phyloP scores from a whole-genome alignment of 306 rosid species.

The Albizia julibrissin region DNA sequence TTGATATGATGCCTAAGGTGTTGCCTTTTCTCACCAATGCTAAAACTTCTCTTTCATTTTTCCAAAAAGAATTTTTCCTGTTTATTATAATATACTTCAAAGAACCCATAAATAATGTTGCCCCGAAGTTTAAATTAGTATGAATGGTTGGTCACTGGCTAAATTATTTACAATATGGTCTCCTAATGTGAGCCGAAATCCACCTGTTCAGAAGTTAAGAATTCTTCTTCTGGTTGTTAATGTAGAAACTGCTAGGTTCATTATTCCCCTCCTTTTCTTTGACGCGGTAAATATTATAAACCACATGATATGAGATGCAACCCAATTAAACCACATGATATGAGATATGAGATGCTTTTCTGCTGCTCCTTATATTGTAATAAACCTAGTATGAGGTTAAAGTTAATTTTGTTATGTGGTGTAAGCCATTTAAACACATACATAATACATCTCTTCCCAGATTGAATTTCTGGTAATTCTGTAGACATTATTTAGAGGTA shows the following conservation, averaged over 20 bases:
- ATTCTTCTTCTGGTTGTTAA: constrained; percentile 3
- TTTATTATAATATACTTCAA: constrained; percentile 1
- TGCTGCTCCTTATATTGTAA: neutral
- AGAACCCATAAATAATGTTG: constrained; percentile 1
- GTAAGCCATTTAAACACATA: neutral
- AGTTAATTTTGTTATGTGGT: neutral
- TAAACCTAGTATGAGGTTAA: neutral
- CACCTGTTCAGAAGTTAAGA: neutral
- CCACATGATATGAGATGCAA: neutral
- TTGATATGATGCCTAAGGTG: constrained; percentile 99
- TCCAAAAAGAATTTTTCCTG: neutral
- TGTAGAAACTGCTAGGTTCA: neutral
- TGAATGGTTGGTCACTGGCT: neutral
- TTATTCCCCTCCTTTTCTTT: neutral
- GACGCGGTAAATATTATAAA: neutral
- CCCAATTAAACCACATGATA: neutral
- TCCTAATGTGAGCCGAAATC: constrained; percentile 6
- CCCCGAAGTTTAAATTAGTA: neutral
- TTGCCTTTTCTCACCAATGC: constrained; percentile 32
- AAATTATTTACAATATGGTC: constrained; percentile 2
- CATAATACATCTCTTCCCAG: neutral
- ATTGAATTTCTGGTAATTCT: neutral
- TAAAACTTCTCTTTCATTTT: neutral
- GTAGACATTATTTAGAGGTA: neutral
- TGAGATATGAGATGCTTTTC: neutral